A percentile compares a stretch with the other conserved stretches of the same genome.
Evolutionary conservation across 1,284 basidiomycete species (phyloP).

Genomic region (Phellopilus nigrolimitatus): DNA sequence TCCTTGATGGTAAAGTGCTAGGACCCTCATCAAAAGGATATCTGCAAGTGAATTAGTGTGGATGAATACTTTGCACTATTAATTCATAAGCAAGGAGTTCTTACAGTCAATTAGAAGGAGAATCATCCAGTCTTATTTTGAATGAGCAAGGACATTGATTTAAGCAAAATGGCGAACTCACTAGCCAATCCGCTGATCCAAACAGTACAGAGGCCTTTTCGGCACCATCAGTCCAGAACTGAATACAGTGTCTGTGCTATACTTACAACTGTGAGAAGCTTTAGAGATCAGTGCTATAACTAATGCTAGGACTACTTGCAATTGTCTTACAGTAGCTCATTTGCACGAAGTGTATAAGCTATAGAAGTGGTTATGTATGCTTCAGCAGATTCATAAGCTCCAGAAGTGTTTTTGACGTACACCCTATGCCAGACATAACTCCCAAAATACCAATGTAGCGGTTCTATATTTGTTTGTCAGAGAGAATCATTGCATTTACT

Average conservation of each 20-base stretch:
- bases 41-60: neutral
- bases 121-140: neutral
- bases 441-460: slow-evolving; percentile 1
- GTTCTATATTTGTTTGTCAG: neutral
- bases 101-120: slow-evolving; percentile 3
- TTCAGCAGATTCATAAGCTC: neutral
- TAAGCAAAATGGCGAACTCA: neutral
- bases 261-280: too few relatives aligned
- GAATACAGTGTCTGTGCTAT: neutral
- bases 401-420: neutral
- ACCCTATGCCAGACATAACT: neutral
- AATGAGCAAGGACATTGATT: neutral
- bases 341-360: neutral
- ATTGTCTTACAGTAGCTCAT: too few relatives aligned
- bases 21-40: slow-evolving; percentile 11
- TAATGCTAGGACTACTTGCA: too few relatives aligned
- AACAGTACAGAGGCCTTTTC: neutral
- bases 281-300: too few relatives aligned
- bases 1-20: slow-evolving; percentile 10
- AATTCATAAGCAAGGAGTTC: neutral
- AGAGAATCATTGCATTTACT: neutral
- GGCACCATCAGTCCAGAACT: neutral
- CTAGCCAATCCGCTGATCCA: neutral
- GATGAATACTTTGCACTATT: neutral
- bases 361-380: neutral